Evolutionary conservation across 2,329 filamentous ascomycete species (phyloP).

Genomic region (Botrytis cinerea): DNA sequence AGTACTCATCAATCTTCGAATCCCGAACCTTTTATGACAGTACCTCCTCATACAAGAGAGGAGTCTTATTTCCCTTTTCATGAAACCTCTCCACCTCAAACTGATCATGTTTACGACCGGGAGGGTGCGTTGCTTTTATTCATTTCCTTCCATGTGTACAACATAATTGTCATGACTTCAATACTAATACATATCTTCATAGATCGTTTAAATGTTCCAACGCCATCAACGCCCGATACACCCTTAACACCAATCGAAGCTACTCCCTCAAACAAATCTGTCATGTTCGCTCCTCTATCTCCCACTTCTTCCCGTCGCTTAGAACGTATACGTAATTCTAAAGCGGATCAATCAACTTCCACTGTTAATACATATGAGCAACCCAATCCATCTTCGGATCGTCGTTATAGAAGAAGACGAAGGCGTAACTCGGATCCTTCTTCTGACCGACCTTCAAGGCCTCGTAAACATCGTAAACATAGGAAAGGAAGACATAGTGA

Average conservation of each 20-base stretch:
- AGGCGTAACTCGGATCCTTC: constrained; percentile 39
- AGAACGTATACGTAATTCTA: constrained; percentile 21
- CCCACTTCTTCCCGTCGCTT: constrained; percentile 35
- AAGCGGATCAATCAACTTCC: constrained; percentile 12
- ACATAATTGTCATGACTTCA: background rate
- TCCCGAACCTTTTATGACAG: constrained; percentile 26
- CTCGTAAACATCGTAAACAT: constrained; percentile 31
- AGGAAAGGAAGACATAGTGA: constrained; percentile 26
- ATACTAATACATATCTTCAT: background rate
- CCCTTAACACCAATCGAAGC: constrained; percentile 1
- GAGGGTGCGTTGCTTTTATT: constrained; percentile 29
- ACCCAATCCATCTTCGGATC: constrained; percentile 20
- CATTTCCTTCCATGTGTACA: constrained; percentile 13
- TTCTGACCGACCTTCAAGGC: constrained; percentile 34
- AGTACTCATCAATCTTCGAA: constrained; percentile 36
- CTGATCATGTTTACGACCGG: constrained; percentile 33
- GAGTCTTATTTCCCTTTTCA: constrained; percentile 36
- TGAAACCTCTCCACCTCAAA: constrained; percentile 33
- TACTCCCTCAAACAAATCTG: constrained; percentile 35
- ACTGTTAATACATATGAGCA: constrained; percentile 23
- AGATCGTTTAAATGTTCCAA: constrained; percentile 20
- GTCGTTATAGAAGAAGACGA: constrained; percentile 29
- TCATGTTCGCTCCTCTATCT: constrained; percentile 40
- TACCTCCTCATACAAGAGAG: constrained; percentile 24
- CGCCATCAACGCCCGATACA: background rate